Percentiles rank a stretch among this genome's conserved stretches.
phyloP scores from a whole-genome alignment of 169 alveolate species.

The Babesia gibsoni region DNA sequence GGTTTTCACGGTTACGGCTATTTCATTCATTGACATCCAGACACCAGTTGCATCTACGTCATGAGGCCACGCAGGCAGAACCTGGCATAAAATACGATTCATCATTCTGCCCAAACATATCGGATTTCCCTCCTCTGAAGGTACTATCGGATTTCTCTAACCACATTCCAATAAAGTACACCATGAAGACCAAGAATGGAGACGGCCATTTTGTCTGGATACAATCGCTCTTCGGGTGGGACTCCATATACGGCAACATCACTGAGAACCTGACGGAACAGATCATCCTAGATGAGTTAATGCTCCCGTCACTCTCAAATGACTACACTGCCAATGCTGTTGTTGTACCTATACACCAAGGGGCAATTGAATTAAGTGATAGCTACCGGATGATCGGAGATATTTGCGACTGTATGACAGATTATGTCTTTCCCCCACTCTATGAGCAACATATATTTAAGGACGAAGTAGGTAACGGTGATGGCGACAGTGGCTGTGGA shows the following conservation, averaged over 20 bases:
- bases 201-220: slow-evolving; percentile 8
- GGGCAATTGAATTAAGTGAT: slow-evolving; percentile 9
- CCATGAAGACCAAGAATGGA: neutral
- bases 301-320: too few species aligned
- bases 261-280: neutral
- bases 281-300: too few species aligned
- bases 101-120: neutral
- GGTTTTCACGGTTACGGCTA: slow-evolving; percentile 1
- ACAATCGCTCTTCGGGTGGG: slow-evolving; percentile 20
- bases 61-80: neutral
- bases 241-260: neutral
- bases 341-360: slow-evolving; percentile 49
- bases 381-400: slow-evolving; percentile 32
- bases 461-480: neutral
- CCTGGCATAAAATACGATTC: slow-evolving; percentile 36
- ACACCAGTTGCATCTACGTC: neutral
- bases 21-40: neutral
- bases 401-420: slow-evolving; percentile 35
- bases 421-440: slow-evolving; percentile 36
- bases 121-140: slow-evolving; percentile 31
- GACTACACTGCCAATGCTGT: slow-evolving; percentile 33
- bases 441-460: slow-evolving; percentile 19
- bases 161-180: slow-evolving; percentile 58
- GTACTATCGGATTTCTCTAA: slow-evolving; percentile 31
- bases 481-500: neutral